Conservation (phyloP, 1,284 basidiomycete species). For the Sporisorium reilianum region DNA sequence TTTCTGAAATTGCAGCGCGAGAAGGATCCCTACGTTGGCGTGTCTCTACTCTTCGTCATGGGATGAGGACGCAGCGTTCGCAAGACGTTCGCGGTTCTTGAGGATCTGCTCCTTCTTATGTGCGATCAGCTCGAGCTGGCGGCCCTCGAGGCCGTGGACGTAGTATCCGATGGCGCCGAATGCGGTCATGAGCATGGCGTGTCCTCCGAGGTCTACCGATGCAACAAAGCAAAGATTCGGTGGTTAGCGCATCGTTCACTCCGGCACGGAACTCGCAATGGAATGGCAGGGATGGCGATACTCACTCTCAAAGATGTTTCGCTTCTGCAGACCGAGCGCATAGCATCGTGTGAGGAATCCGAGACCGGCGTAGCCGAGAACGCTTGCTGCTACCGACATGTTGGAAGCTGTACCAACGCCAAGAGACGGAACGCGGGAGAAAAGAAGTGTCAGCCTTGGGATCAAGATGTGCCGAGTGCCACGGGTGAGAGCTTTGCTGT, state of each 20-base stretch:
- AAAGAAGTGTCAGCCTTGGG: conserved; percentile 1
- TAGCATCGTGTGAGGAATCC: conserved; percentile 68
- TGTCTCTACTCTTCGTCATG: conserved; percentile 23
- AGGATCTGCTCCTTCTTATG: conserved; percentile 66
- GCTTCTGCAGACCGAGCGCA: conserved; percentile 66
- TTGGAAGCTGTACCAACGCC: background rate
- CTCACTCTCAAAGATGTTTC: conserved; percentile 68
- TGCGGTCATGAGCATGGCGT: conserved; percentile 59
- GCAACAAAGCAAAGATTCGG: background rate
- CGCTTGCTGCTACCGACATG: conserved; percentile 58
- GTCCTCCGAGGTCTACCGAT: conserved; percentile 61
- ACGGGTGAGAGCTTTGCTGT: background rate
- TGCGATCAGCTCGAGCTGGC: conserved; percentile 56
- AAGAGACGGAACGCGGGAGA: no score
- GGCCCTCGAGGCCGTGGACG: conserved; percentile 63
- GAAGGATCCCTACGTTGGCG: background rate
- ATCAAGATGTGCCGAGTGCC: no score
- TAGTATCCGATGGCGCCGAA: conserved; percentile 66
- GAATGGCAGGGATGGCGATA: no score
- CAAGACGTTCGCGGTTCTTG: conserved; percentile 50
- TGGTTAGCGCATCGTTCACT: background rate
- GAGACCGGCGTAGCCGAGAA: conserved; percentile 65
- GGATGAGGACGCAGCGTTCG: conserved; percentile 5
- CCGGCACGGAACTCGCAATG: no score
- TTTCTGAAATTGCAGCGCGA: conserved; percentile 1